A percentile compares a stretch with the other conserved stretches of the same genome.
phyloP scores from a whole-genome alignment of 768 basidiomycete genomes.

The Lentinula raphanica region DNA sequence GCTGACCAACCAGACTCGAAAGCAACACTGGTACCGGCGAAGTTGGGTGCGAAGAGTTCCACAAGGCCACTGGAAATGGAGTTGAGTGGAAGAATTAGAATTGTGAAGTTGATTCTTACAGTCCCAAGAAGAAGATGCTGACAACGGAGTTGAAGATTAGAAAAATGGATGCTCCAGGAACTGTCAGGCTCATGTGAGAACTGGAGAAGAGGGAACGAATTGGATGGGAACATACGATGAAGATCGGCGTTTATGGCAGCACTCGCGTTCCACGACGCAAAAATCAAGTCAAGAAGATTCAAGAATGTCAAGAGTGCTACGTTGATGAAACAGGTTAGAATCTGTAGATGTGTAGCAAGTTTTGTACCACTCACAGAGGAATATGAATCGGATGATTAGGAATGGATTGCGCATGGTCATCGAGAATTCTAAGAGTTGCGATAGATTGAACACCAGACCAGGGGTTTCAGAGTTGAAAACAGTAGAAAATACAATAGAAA shows the following conservation, averaged over 20 bases:
- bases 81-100: neutral
- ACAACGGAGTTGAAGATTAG: conserved; percentile 43
- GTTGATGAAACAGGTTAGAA: neutral
- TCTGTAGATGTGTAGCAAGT: neutral
- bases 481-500: neutral
- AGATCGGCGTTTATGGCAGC: conserved; percentile 27
- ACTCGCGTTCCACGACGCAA: conserved; percentile 54
- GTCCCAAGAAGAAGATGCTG: conserved; percentile 26
- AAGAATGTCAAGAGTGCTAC: conserved; percentile 46
- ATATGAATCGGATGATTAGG: conserved; percentile 49
- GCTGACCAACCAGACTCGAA: conserved; percentile 57
- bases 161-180: conserved; percentile 42
- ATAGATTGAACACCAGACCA: neutral
- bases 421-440: neutral
- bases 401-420: conserved; percentile 44
- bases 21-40: conserved; percentile 36
- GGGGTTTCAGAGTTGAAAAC: neutral
- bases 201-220: neutral
- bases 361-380: conserved; percentile 48
- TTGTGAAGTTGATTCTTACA: conserved; percentile 24
- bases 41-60: conserved; percentile 15
- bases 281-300: conserved; percentile 46
- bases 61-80: conserved; percentile 27
- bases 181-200: conserved; percentile 21
- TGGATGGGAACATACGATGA: conserved; percentile 28